Evolutionary conservation across 441 rosid genomes (phyloP), one percentile per base, ranked within the genome.

Genomic region (Cnidoscolus chayamansa): DNA sequence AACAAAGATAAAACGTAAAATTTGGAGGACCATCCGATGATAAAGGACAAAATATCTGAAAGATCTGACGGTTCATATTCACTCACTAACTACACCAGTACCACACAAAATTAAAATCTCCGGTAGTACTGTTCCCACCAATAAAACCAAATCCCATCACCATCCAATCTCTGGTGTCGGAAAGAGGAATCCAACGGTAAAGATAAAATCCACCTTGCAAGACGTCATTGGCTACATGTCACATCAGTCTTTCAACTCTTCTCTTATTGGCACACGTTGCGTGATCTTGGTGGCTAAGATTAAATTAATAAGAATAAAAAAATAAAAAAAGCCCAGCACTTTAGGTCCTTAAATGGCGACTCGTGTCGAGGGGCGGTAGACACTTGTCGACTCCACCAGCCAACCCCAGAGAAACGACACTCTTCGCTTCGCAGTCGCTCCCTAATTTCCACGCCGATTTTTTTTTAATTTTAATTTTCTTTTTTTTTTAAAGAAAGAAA

Each of bases 301-400:
- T 49, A 53, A 63, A 47, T 66, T 20, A 78, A 5, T 35, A 19
- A 1, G 32, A 66, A 59, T 63, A 67, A 80, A 76, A 25, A 63
- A 53, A 48, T 68, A 61, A 51, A 68, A 72, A 74, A 71, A 54
- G 53, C 55, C 71, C 82, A 74, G 75, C 74, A 72, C 67, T n/a
- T 25, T 0, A 20, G 75, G 69, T 70, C 84, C 82, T 86, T 88
- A 88, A 82, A 88, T 81, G 65, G 58, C 77, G 91, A 88, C 88
- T 72, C 86, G 88, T 86, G 90, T 82, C 86, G 40, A 66, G 77
- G 77, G n/a, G 69, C 65, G 37, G 19, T 31, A 77, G 89, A 90
- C 96, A 91, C 95, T 75, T 89, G 95, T 91, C 92, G 78, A 51
- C 78, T 76, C 85, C 79, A 47, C 72, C 72, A 71, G 60, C 78